Evolutionary conservation across 805 yeast species (phyloP), one percentile per base, ranked within the genome.

Genomic region (Kazachstania taianensis): DNA sequence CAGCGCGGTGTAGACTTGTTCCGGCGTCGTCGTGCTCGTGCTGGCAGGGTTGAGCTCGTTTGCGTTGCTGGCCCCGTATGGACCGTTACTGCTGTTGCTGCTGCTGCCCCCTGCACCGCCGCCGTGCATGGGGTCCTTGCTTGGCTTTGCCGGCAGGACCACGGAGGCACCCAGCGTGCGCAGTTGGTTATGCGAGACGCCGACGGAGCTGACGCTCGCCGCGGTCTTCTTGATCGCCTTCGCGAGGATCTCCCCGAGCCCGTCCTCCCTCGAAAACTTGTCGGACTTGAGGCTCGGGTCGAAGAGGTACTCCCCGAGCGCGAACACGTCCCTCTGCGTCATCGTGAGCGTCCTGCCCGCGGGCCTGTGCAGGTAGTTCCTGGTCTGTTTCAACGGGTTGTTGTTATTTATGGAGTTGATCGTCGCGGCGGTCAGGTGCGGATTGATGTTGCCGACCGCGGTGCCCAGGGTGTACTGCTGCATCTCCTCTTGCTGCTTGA

Each of bases 161-260:
- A 31, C 5, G 4, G 38, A 31, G 2, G 39, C 29, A 14, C 40
- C 39, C 15, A 30, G 23, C 7, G 33, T 33, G 12, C 27, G 23
- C 15, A 18, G 6, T 5, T n/a, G 12, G 15, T 26, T 22, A 25
- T 8, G 26, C 3, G 29, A 10, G 29, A 10, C 13, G 2, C 29
- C 29, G 8, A 13, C 15, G 9, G 17, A n/a, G 43, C 50, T 41
- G 10, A 48, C 40, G 10, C 46, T 40, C 5, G 52, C 55, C 15
- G 52, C 57, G 6, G 55, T 48, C 35, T 52, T 54, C 39, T 50
- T 45, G 19, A 55, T 46, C 7, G 53, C 30, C 33, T 43, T 50
- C 14, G 48, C 44, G 23, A 55, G 44, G 16, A 54, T 38, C 28
- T 48, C 54, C 26, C 55, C 48, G 26, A 55, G 32, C 5, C 61